phyloP scores from a whole-genome alignment of 768 basidiomycete genomes.

The Omphalotus guepiniiformis region DNA sequence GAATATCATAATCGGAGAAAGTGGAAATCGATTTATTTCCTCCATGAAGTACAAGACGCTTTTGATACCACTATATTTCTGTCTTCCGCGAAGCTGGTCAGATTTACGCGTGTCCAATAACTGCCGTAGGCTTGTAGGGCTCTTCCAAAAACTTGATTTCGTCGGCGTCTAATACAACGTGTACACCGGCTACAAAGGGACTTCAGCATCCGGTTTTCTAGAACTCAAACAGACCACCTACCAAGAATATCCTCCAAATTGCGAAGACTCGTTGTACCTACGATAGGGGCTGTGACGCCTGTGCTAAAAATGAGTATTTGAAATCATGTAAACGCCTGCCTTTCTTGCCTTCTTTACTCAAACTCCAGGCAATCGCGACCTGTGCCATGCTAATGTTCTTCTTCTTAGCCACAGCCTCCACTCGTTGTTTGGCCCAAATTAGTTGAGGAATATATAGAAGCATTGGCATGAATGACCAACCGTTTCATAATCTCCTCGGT shows the following conservation, averaged over 20 bases:
- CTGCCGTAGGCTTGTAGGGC: constrained; percentile 23
- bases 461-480: constrained; percentile 16
- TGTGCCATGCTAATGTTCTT: constrained; percentile 43
- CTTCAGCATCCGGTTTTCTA: too few species aligned
- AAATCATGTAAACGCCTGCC: neutral
- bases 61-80: too few species aligned
- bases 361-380: constrained; percentile 39
- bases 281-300: constrained; percentile 38
- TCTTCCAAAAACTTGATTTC: constrained; percentile 37
- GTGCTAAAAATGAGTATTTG: neutral
- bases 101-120: constrained; percentile 7
- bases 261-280: constrained; percentile 38
- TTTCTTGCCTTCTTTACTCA: constrained; percentile 28
- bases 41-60: too few species aligned
- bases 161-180: constrained; percentile 17
- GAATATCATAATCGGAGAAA: too few species aligned
- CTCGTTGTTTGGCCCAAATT: constrained; percentile 18
- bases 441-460: constrained; percentile 10
- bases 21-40: too few species aligned
- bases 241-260: constrained; percentile 38
- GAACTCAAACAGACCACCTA: constrained; percentile 13
- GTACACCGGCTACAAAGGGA: neutral
- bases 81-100: too few species aligned
- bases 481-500: constrained; percentile 25
- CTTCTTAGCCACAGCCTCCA: constrained; percentile 44